Conservation (phyloP, 495 filamentous ascomycete species). For the Penicillium nucicola region DNA sequence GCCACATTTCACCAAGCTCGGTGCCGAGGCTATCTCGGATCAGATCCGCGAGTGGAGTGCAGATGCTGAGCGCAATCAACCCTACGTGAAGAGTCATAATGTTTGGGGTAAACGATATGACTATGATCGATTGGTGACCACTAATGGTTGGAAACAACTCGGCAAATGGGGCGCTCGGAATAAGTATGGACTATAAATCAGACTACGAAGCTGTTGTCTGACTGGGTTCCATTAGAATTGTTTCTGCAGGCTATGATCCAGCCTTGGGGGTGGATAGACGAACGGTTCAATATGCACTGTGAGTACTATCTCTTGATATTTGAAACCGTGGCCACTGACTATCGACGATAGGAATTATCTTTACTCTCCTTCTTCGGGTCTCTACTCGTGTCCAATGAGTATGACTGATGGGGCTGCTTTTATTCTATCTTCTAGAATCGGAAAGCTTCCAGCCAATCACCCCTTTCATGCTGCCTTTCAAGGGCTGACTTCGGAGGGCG, state of each 20-base stretch:
- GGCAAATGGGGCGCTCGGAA: slow-evolving; percentile 31
- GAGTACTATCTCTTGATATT: background rate
- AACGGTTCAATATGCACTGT: slow-evolving; percentile 34
- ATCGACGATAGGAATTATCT: slow-evolving; percentile 59
- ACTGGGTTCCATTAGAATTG: slow-evolving; percentile 21
- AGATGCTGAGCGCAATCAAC: slow-evolving; percentile 34
- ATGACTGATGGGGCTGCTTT: slow-evolving; percentile 72
- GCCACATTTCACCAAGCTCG: slow-evolving; percentile 24
- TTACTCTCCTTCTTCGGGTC: slow-evolving; percentile 58
- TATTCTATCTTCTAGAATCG: slow-evolving; percentile 54
- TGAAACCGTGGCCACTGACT: slow-evolving; percentile 10
- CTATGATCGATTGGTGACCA: slow-evolving; percentile 37
- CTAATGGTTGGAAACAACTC: slow-evolving; percentile 35
- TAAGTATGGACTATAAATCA: slow-evolving; percentile 10
- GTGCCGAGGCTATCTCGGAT: slow-evolving; percentile 32
- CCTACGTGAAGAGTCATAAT: slow-evolving; percentile 36
- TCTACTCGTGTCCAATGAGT: slow-evolving; percentile 63
- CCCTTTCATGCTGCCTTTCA: slow-evolving; percentile 51
- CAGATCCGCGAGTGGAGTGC: slow-evolving; percentile 32
- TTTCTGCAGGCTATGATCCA: slow-evolving; percentile 38
- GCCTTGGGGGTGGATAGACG: slow-evolving; percentile 34
- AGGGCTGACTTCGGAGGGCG: slow-evolving; percentile 49
- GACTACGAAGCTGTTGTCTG: background rate
- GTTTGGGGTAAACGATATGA: slow-evolving; percentile 38
- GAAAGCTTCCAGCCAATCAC: slow-evolving; percentile 19